Percentiles rank a stretch among this genome's conserved stretches.
Conservation (phyloP, 75 land plant species). For the Cunninghamia lanceolata region DNA sequence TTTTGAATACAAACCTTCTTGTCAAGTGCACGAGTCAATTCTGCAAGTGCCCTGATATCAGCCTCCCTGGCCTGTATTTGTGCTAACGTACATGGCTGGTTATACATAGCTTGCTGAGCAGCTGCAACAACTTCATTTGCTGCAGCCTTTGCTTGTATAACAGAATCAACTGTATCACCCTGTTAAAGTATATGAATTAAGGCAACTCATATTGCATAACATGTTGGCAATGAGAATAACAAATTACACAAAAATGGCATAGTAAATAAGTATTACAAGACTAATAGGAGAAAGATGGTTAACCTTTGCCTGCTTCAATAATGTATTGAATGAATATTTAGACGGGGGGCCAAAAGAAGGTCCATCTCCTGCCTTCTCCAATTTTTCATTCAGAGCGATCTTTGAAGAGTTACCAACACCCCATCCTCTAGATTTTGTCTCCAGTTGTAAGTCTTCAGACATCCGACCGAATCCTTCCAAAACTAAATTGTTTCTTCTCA, state of each 20-base stretch:
- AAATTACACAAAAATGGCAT: background rate
- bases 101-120: constrained; percentile 49
- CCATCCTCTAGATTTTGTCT: constrained; percentile 27
- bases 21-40: constrained; percentile 64
- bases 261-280: background rate
- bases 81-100: constrained; percentile 48
- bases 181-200: constrained; percentile 16
- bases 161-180: constrained; percentile 51
- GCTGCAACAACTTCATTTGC: constrained; percentile 53
- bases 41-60: constrained; percentile 79
- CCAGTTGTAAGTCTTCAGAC: constrained; percentile 35
- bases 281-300: background rate
- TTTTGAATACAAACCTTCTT: constrained; percentile 58
- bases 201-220: background rate
- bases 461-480: constrained; percentile 23
- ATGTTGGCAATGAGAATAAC: background rate
- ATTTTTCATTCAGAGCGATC: constrained; percentile 35
- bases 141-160: constrained; percentile 57
- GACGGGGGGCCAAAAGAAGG: constrained; percentile 23
- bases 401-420: constrained; percentile 25
- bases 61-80: constrained; percentile 84
- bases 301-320: constrained; percentile 73
- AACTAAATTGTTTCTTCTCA: constrained; percentile 38
- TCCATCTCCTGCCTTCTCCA: constrained; percentile 31
- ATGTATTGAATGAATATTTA: constrained; percentile 33